These are phyloP conservation scores for Phytophthora vignae DNA, from an alignment of 352 stramenopile genomes.

Conservation along the genomic window DNA sequence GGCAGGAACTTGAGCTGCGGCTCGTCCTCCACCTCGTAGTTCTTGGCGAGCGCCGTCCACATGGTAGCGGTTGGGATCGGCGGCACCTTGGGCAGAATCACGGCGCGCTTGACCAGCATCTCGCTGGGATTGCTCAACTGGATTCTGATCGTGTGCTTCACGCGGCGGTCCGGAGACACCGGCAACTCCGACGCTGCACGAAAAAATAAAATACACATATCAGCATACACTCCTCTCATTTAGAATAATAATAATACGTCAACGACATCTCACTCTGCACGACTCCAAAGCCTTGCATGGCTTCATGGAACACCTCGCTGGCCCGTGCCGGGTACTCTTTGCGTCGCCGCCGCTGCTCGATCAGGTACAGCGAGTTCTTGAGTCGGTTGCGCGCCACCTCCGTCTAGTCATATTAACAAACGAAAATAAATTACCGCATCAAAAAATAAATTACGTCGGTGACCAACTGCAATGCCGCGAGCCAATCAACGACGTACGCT, in stretches of 20 bases:
- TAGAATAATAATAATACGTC: background rate
- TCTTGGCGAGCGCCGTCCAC: conserved; percentile 86
- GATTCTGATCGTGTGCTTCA: conserved; percentile 38
- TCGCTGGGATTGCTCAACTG: conserved; percentile 35
- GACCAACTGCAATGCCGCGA: background rate
- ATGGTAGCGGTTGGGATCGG: conserved; percentile 66
- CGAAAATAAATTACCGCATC: background rate
- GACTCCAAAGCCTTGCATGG: conserved; percentile 50
- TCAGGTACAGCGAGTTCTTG: conserved; percentile 47
- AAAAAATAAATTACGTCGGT: background rate
- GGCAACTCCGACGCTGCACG: conserved; percentile 56
- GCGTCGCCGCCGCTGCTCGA: conserved; percentile 28
- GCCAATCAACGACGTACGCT: conserved; percentile 47
- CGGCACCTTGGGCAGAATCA: conserved; percentile 64
- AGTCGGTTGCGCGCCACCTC: conserved; percentile 71
- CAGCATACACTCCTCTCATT: background rate
- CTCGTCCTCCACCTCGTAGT: conserved; percentile 90
- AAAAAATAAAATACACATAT: conserved; percentile 4
- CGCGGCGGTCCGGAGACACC: conserved; percentile 22
- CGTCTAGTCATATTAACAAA: conserved; percentile 32
- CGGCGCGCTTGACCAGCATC: conserved; percentile 37
- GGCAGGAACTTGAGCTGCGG: conserved; percentile 73
- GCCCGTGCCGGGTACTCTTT: conserved; percentile 39
- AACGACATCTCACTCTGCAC: conserved; percentile 56
- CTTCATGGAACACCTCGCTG: conserved; percentile 37